Evolutionary conservation across 164 flowering plant species (phyloP).

Genomic region (Aristolochia fimbriata): DNA sequence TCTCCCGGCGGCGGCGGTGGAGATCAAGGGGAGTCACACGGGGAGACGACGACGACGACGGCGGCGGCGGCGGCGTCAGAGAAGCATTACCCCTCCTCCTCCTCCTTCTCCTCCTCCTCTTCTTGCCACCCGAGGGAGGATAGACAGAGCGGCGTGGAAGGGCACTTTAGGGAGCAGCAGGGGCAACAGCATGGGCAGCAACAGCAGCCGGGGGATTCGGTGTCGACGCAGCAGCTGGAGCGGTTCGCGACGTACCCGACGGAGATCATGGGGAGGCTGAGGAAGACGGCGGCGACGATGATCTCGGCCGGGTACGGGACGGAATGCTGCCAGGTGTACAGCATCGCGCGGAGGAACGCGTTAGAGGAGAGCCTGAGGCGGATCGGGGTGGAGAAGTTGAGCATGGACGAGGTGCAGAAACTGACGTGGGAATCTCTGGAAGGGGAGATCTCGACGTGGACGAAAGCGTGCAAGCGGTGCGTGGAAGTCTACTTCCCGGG

Average conservation of each 20-base stretch:
- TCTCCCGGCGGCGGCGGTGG: not conserved
- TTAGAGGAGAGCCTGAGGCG: slow-evolving; percentile 29
- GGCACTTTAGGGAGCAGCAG: too few species aligned
- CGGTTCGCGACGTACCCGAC: slow-evolving; percentile 18
- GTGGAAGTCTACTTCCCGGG: slow-evolving; percentile 29
- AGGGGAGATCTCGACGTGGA: slow-evolving; percentile 53
- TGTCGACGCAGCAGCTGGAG: slow-evolving; percentile 6
- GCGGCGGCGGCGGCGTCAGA: not conserved
- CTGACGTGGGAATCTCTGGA: slow-evolving; percentile 75
- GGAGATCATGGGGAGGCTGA: slow-evolving; percentile 28
- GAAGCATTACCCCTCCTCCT: slow-evolving; percentile 6
- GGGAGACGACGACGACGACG: not conserved
- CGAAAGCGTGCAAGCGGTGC: slow-evolving; percentile 34
- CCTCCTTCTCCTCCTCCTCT: too few species aligned
- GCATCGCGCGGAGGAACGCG: slow-evolving; percentile 28
- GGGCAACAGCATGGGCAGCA: too few species aligned
- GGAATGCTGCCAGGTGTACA: slow-evolving; percentile 53
- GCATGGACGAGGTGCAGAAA: slow-evolving; percentile 62
- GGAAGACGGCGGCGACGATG: slow-evolving; percentile 41
- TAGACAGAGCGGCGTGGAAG: too few species aligned
- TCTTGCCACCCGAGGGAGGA: too few species aligned
- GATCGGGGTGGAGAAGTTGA: slow-evolving; percentile 37
- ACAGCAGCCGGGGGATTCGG: too few species aligned
- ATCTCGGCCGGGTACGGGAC: slow-evolving; percentile 45
- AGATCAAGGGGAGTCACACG: slow-evolving; percentile 1